These are phyloP conservation scores for Xylariales sp. DNA, from an alignment of 2,329 filamentous ascomycete species.

Conservation along the genomic window DNA sequence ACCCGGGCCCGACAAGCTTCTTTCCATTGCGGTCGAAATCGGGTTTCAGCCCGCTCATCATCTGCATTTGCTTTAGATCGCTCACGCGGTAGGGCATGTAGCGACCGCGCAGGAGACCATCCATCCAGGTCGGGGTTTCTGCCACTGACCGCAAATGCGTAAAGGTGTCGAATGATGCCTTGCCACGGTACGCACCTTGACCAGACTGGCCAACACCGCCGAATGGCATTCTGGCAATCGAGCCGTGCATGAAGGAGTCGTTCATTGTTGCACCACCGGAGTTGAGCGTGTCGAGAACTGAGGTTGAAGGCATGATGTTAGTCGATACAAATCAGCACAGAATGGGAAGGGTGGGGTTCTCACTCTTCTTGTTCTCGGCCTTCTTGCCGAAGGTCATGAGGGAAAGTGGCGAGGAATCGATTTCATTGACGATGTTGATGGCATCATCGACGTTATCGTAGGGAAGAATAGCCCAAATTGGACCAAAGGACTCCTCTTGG, in stretches of 20 bases:
- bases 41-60: slow-evolving; percentile 41
- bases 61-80: slow-evolving; percentile 39
- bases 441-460: slow-evolving; percentile 80
- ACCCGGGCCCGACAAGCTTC: slow-evolving; percentile 43
- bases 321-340: too few relatives aligned
- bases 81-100: slow-evolving; percentile 57
- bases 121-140: slow-evolving; percentile 63
- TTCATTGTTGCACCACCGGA: slow-evolving; percentile 66
- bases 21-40: slow-evolving; percentile 60
- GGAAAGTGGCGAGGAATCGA: slow-evolving; percentile 79
- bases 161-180: slow-evolving; percentile 61
- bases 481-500: slow-evolving; percentile 83
- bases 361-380: slow-evolving; percentile 70
- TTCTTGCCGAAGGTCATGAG: slow-evolving; percentile 84
- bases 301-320: too few relatives aligned
- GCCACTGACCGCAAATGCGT: slow-evolving; percentile 47
- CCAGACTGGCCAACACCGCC: slow-evolving; percentile 81
- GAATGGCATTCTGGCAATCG: slow-evolving; percentile 69
- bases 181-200: slow-evolving; percentile 72
- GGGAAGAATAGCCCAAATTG: slow-evolving; percentile 79
- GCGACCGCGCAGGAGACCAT: slow-evolving; percentile 61
- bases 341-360: slow-evolving; percentile 16
- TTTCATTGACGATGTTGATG: slow-evolving; percentile 72
- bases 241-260: slow-evolving; percentile 66
- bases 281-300: slow-evolving; percentile 57